These are phyloP conservation scores for Stygiomarasmius scandens DNA, from an alignment of 1,284 basidiomycete genomes.

Conservation along the genomic window DNA sequence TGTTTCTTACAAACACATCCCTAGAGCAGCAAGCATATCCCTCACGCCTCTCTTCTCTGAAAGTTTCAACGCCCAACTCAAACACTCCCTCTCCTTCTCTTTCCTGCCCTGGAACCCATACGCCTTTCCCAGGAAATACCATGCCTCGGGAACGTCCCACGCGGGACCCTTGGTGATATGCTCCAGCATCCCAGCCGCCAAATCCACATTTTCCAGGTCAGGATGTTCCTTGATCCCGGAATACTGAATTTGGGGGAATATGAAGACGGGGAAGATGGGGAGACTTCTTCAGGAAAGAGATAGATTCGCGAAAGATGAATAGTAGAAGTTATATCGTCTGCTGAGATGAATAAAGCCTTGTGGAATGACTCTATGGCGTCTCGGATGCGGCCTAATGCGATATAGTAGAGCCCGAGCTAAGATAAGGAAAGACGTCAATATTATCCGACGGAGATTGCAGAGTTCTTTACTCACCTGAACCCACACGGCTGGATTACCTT, in stretches of 20 bases:
- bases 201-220: conserved; percentile 61
- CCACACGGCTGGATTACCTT: conserved; percentile 90
- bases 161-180: conserved; percentile 67
- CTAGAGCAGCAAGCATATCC: conserved; percentile 64
- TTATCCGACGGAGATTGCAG: conserved; percentile 1
- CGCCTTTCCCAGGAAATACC: conserved; percentile 86
- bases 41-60: conserved; percentile 71
- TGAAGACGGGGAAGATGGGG: conserved; percentile 7
- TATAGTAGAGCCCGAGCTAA: conserved; percentile 79
- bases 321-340: conserved; percentile 76
- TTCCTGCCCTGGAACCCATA: conserved; percentile 74
- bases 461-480: conserved; percentile 68
- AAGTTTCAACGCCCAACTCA: conserved; percentile 72
- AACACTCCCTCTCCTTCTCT: conserved; percentile 75
- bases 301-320: conserved; percentile 79
- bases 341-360: conserved; percentile 80
- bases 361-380: conserved; percentile 77
- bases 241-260: neutral
- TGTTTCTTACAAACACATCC: conserved; percentile 63
- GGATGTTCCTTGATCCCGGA: conserved; percentile 12
- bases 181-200: conserved; percentile 70
- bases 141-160: conserved; percentile 91
- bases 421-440: conserved; percentile 1
- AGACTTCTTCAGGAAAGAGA: conserved; percentile 45
- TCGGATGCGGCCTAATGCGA: conserved; percentile 56